Evolutionary conservation across 2,329 filamentous ascomycete species (phyloP).

Genomic region (Paraphoma chrysanthemicola): DNA sequence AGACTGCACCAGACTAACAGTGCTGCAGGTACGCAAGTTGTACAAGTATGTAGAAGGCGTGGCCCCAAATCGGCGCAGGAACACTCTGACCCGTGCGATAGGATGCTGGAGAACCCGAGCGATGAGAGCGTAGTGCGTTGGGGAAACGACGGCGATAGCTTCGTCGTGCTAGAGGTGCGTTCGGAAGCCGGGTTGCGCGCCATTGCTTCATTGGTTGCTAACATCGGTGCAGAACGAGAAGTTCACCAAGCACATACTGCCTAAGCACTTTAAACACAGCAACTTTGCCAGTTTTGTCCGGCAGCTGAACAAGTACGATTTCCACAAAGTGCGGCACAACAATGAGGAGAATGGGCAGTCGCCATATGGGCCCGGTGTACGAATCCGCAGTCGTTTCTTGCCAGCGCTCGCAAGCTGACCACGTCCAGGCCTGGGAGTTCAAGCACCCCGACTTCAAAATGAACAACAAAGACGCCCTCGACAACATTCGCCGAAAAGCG

Average conservation of each 20-base stretch:
- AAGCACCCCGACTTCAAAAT: slow-evolving; percentile 96
- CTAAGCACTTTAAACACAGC: slow-evolving; percentile 99
- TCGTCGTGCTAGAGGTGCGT: slow-evolving; percentile 91
- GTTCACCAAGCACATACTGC: slow-evolving; percentile 95
- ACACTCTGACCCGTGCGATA: slow-evolving; percentile 51
- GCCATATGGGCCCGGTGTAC: slow-evolving; percentile 79
- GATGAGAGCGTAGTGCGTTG: slow-evolving; percentile 94
- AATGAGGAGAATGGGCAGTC: slow-evolving; percentile 85
- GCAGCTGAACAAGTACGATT: slow-evolving; percentile 96
- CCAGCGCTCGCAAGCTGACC: slow-evolving; percentile 17
- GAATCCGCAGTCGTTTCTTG: slow-evolving; percentile 2
- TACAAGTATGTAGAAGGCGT: slow-evolving; percentile 76
- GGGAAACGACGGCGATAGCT: slow-evolving; percentile 94
- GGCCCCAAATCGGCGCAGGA: neutral
- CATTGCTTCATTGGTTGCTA: slow-evolving; percentile 10
- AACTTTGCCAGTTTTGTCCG: slow-evolving; percentile 97
- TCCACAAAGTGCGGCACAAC: slow-evolving; percentile 94
- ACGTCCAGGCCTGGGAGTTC: slow-evolving; percentile 84
- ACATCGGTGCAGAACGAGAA: slow-evolving; percentile 79
- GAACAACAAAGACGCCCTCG: slow-evolving; percentile 94
- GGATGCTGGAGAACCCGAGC: slow-evolving; percentile 95
- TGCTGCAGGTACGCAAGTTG: slow-evolving; percentile 85
- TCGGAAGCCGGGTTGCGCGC: neutral
- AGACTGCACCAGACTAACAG: slow-evolving; percentile 23
- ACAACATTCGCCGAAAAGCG: slow-evolving; percentile 95